These are phyloP conservation scores for Ogataea trehaloabstinens DNA, from an alignment of 805 yeast genomes.

Conservation along the genomic window DNA sequence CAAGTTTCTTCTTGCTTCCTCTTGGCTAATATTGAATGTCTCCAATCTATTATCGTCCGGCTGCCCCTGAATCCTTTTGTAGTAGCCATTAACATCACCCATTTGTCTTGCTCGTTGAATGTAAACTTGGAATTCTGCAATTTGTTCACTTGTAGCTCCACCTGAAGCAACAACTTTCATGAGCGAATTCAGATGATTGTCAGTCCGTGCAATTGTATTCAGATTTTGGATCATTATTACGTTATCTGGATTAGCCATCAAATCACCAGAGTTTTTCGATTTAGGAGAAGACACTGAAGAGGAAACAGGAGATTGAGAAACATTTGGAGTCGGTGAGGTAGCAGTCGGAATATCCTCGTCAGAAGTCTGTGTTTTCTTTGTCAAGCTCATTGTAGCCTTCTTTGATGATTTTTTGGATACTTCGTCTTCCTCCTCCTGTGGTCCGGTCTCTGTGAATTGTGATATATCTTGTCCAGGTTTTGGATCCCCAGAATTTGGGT, in stretches of 20 bases:
- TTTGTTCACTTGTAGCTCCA: slow-evolving; percentile 66
- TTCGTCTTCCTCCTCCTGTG: neutral
- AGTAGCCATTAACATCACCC: slow-evolving; percentile 45
- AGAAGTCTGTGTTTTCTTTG: neutral
- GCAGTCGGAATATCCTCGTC: neutral
- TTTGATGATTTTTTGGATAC: neutral
- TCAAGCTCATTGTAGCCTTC: neutral
- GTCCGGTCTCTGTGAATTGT: neutral
- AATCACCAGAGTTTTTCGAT: slow-evolving; percentile 21
- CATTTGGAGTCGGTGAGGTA: neutral
- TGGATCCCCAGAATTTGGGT: neutral
- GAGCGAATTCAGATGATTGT: slow-evolving; percentile 60
- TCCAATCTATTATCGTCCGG: slow-evolving; percentile 16
- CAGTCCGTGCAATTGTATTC: slow-evolving; percentile 76
- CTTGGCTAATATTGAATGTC: slow-evolving; percentile 9
- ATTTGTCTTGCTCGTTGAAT: slow-evolving; percentile 75
- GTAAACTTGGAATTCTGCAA: slow-evolving; percentile 74
- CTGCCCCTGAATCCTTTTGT: slow-evolving; percentile 20
- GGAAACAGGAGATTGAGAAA: neutral
- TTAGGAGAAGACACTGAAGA: slow-evolving; percentile 4
- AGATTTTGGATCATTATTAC: slow-evolving; percentile 82
- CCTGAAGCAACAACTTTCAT: slow-evolving; percentile 90
- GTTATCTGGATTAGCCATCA: slow-evolving; percentile 53
- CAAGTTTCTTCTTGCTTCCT: slow-evolving; percentile 8
- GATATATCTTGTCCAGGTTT: neutral